Evolutionary conservation across 2,329 filamentous ascomycete species (phyloP).

Genomic region (Iodosphaeria phyllophila): DNA sequence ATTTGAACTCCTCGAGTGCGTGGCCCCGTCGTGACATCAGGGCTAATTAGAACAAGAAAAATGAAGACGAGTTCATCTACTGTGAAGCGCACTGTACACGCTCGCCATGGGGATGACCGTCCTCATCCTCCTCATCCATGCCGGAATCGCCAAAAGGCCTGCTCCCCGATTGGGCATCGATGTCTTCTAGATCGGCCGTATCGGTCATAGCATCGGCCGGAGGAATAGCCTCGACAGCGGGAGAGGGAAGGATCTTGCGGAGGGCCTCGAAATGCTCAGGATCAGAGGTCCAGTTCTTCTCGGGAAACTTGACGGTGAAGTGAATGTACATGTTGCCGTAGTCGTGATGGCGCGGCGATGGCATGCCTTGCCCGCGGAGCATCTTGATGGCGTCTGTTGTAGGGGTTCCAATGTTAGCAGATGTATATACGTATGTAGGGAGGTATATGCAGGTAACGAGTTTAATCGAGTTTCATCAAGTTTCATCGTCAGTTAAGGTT

Average conservation of each 20-base stretch:
- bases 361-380: conserved; percentile 94
- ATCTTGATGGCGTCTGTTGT: conserved; percentile 73
- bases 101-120: conserved; percentile 55
- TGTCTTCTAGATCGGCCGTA: conserved; percentile 68
- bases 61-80: conserved; percentile 41
- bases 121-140: conserved; percentile 54
- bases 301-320: conserved; percentile 94
- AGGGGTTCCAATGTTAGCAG: too few species aligned
- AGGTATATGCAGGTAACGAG: too few species aligned
- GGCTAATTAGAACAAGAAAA: neutral
- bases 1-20: neutral
- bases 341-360: conserved; percentile 86
- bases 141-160: conserved; percentile 48
- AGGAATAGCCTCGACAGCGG: conserved; percentile 40
- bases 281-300: conserved; percentile 49
- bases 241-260: conserved; percentile 67
- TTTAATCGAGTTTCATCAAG: too few species aligned
- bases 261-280: conserved; percentile 59
- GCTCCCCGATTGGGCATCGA: conserved; percentile 51
- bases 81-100: conserved; percentile 77
- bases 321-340: conserved; percentile 92
- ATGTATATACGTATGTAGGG: neutral
- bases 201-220: conserved; percentile 83
- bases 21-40: neutral
- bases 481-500: too few species aligned